Base-by-base conservation (phyloP, 345 rosid species). In the Acer saccharum region DNA sequence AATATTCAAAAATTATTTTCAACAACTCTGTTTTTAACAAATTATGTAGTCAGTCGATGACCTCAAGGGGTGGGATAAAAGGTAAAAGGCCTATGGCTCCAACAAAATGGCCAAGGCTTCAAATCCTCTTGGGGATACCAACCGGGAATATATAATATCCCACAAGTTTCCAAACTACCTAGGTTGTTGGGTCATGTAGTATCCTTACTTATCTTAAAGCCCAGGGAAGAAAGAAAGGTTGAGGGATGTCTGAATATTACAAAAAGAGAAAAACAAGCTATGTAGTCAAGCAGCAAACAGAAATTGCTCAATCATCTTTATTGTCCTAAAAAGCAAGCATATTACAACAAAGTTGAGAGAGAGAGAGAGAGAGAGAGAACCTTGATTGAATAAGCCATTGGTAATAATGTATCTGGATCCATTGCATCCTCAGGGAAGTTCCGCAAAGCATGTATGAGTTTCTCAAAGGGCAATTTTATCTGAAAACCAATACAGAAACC, bases 371-470 rank as follows among this genome's bases (percentile, higher is more conserved):
- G 48, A 83, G 52, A 63, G 77, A 78, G 70, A 77, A 91, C 98
- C 99, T 94, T 97, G 79, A 93, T 89, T 46, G 98, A 90, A 79
- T 90, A 90, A 68, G 98, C 98, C 91, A 94, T 73, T 9, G 99
- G 99, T 61, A 97, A 83, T 83, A 97, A 84, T 12, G 81, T 83
- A 86, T 97, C 95, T 20, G 99, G 98, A 85, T 94, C 86, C 95
- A 94, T 90, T 13, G 95, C 97, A 81, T 94, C 90, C 79, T 91
- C 99, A 20, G 98, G 98, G 79, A 91, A 94, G 79, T 93, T 91
- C 39, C 95, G 93, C 84, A 97, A 74, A 78, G 99, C 94, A 82
- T 91, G 92, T 77, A 97, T 88, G 66, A 97, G 91, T 81, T 97
- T 90, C 85, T 97, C 99, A 79, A 94, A 97, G 23, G 99, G 97